Base-by-base conservation (phyloP, 441 rosid genomes). In the Pelargonium cotyledonis region DNA sequence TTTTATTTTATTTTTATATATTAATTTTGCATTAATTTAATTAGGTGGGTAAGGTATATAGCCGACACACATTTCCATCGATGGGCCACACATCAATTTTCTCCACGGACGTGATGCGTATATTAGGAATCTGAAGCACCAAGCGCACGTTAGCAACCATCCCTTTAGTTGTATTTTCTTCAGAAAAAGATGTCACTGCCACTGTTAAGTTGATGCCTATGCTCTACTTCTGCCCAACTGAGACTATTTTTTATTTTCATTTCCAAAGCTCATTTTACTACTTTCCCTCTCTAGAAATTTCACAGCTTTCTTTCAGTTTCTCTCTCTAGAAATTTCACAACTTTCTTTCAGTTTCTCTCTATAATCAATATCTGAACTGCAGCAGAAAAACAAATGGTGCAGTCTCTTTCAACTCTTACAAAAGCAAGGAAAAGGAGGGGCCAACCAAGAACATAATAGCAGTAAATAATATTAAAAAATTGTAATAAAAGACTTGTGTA, bases 11-110 rank as follows among this genome's bases (percentile, higher is more conserved):
- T 5, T 0, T 8, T 16, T 9, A 12, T 43, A 19, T 57, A 44
- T 67, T 67, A 73, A 71, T 49, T 16, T 18, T 51, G 61, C 44
- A 40, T 44, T 72, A 46, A 18, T 72, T 67, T 64, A 70, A 29
- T 4, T 35, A 10, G 76, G 81, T 70, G 80, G 80, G 83, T 38
- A 72, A 74, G 84, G 77, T 75, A 72, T 69, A 47, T 29, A 82
- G 79, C 79, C 83, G 80, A 82, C 87, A 80, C 61, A 67, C 64
- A 38, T 71, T 67, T 71, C 76, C 73, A 65, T 73, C 65, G 69
- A 63, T 72, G 72, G 23, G 46, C 70, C 67, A 31, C 80, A 49
- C 72, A 70, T 72, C 67, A 58, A 70, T 68, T 14, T 66, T 46
- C 35, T 31, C 55, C 61, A 49, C 16, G 31, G 21, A 58, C 63